Evolutionary conservation across 1,139 yeast genomes (phyloP).

Genomic region (Debaryomycetaceae sp.): DNA sequence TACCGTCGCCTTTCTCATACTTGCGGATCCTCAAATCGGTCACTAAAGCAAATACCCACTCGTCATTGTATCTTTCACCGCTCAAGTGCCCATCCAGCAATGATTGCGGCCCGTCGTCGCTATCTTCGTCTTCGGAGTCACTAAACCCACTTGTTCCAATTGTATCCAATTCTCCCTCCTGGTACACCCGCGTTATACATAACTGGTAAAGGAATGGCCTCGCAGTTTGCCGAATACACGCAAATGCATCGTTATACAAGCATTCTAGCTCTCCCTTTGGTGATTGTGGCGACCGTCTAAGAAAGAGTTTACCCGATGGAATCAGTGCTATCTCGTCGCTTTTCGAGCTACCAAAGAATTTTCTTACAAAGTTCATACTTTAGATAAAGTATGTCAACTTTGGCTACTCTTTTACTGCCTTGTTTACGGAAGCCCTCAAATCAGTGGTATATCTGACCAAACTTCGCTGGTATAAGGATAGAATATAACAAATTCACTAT

Average conservation of each 20-base stretch:
- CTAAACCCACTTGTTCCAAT: constrained; percentile 34
- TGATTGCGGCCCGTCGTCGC: constrained; percentile 30
- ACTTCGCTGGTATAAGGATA: not conserved
- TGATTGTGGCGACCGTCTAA: constrained; percentile 70
- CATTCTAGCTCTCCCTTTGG: constrained; percentile 90
- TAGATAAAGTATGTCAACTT: not conserved
- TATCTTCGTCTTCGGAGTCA: constrained; percentile 53
- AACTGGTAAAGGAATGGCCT: constrained; percentile 67
- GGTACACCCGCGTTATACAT: constrained; percentile 64
- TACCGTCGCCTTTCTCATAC: constrained; percentile 27
- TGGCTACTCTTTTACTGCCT: not conserved
- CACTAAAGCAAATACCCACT: constrained; percentile 65
- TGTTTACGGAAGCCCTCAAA: too few relatives aligned
- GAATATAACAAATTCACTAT: not conserved
- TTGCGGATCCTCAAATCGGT: constrained; percentile 54
- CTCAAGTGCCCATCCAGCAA: constrained; percentile 28
- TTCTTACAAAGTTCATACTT: constrained; percentile 73
- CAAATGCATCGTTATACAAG: constrained; percentile 74
- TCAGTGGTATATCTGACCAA: not conserved
- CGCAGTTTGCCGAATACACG: constrained; percentile 66
- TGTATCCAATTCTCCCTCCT: constrained; percentile 57
- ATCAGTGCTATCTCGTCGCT: constrained; percentile 69
- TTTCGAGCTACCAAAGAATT: constrained; percentile 59
- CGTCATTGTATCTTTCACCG: constrained; percentile 47
- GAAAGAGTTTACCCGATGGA: constrained; percentile 76